Conservation (phyloP, 2,329 filamentous ascomycete species). For the Aureobasidium sp. region DNA sequence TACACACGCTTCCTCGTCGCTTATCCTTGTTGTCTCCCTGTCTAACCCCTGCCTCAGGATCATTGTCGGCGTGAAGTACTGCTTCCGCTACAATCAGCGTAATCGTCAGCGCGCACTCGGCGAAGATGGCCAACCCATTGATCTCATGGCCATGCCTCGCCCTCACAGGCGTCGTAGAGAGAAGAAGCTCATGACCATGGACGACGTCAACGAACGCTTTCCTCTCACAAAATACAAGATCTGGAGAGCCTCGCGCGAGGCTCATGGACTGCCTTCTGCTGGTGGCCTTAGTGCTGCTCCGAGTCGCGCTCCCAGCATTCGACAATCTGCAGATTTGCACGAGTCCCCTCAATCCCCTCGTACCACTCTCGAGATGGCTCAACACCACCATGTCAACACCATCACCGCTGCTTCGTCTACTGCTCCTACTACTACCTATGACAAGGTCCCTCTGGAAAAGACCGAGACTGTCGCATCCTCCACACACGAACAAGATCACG, state of each 20-base stretch:
- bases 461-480: slow-evolving; percentile 24
- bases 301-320: slow-evolving; percentile 66
- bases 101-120: slow-evolving; percentile 71
- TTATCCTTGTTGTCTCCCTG: neutral
- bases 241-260: slow-evolving; percentile 78
- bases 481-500: slow-evolving; percentile 16
- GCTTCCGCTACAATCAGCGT: slow-evolving; percentile 94
- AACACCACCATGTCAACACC: slow-evolving; percentile 39
- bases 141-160: slow-evolving; percentile 73
- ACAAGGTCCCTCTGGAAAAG: slow-evolving; percentile 26
- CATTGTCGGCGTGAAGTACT: slow-evolving; percentile 98
- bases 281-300: slow-evolving; percentile 72
- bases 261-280: slow-evolving; percentile 71
- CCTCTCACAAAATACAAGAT: slow-evolving; percentile 93
- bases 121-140: slow-evolving; percentile 75
- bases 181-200: slow-evolving; percentile 99
- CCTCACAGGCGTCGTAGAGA: slow-evolving; percentile 81
- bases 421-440: slow-evolving; percentile 16
- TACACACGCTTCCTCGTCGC: slow-evolving; percentile 42
- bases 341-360: slow-evolving; percentile 9
- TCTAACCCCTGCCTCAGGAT: slow-evolving; percentile 55
- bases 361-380: slow-evolving; percentile 32
- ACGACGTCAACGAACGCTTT: slow-evolving; percentile 97
- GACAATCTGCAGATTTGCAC: slow-evolving; percentile 43
- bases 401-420: slow-evolving; percentile 14